phyloP scores from a whole-genome alignment of 352 stramenopile genomes.

The Phytophthora nicotianae region DNA sequence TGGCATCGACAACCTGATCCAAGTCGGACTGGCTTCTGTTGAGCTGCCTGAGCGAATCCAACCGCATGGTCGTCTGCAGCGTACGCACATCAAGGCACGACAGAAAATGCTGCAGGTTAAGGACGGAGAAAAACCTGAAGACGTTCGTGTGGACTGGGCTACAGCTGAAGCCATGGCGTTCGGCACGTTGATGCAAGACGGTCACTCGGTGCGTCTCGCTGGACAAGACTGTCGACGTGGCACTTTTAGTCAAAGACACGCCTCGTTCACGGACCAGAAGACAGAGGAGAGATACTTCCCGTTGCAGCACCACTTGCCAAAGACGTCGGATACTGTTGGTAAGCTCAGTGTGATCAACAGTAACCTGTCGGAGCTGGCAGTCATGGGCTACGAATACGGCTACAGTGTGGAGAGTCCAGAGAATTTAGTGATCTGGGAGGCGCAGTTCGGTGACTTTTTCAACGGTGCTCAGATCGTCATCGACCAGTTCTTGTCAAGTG shows the following conservation, averaged over 20 bases:
- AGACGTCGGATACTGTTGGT: constrained; percentile 36
- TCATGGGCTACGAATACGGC: constrained; percentile 91
- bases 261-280: constrained; percentile 83
- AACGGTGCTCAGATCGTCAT: constrained; percentile 91
- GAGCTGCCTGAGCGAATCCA: constrained; percentile 58
- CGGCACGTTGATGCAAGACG: constrained; percentile 82
- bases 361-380: constrained; percentile 86
- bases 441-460: constrained; percentile 92
- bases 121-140: constrained; percentile 24
- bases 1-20: constrained; percentile 53
- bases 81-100: constrained; percentile 74
- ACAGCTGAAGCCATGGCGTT: constrained; percentile 90
- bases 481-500: constrained; percentile 87
- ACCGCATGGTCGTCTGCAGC: constrained; percentile 76
- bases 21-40: constrained; percentile 71
- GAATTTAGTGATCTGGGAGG: constrained; percentile 90
- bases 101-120: constrained; percentile 72
- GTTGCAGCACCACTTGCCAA: constrained; percentile 62
- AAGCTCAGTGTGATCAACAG: constrained; percentile 78
- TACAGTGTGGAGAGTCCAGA: constrained; percentile 87
- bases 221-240: constrained; percentile 89
- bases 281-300: constrained; percentile 82
- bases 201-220: constrained; percentile 82
- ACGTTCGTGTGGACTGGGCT: constrained; percentile 85
- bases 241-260: constrained; percentile 90